These are phyloP conservation scores for Cantharellus cinnabarinus DNA, from an alignment of 768 basidiomycete genomes.

Conservation along the genomic window DNA sequence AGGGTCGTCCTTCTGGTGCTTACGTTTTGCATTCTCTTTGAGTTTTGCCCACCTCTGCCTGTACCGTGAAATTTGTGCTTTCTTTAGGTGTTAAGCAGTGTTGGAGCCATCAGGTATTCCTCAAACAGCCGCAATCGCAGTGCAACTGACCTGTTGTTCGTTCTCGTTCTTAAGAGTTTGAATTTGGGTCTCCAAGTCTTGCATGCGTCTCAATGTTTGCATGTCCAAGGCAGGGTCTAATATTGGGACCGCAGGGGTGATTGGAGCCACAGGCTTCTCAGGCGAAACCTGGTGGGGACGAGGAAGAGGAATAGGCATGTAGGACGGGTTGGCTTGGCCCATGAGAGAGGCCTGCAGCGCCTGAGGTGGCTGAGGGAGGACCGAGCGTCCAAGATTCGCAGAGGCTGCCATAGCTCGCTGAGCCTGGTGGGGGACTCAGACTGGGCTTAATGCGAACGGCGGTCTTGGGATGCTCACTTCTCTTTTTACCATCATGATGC, in stretches of 20 bases:
- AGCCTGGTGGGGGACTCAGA: constrained; percentile 28
- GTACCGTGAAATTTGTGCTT: constrained; percentile 64
- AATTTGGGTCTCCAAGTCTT: constrained; percentile 68
- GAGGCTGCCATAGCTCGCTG: constrained; percentile 30
- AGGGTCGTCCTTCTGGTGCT: constrained; percentile 26
- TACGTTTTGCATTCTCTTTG: constrained; percentile 71
- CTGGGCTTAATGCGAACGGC: neutral
- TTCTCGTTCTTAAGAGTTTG: constrained; percentile 44
- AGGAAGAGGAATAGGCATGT: neutral
- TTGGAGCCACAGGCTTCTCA: constrained; percentile 7
- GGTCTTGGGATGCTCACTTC: constrained; percentile 24
- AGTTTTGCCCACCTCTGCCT: constrained; percentile 78
- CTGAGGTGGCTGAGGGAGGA: neutral
- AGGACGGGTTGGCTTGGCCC: neutral
- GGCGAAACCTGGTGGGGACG: neutral
- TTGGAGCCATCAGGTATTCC: neutral
- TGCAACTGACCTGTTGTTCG: constrained; percentile 50
- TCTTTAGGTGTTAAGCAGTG: constrained; percentile 25
- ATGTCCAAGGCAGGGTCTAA: constrained; percentile 14
- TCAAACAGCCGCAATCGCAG: neutral
- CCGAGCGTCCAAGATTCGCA: constrained; percentile 16
- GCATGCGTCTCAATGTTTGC: constrained; percentile 17
- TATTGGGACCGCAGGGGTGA: constrained; percentile 24
- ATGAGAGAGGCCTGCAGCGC: neutral
- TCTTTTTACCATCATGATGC: constrained; percentile 49